Evolutionary conservation across 2,329 filamentous ascomycete genomes (phyloP).

Genomic region (Periglandula ipomoeae): DNA sequence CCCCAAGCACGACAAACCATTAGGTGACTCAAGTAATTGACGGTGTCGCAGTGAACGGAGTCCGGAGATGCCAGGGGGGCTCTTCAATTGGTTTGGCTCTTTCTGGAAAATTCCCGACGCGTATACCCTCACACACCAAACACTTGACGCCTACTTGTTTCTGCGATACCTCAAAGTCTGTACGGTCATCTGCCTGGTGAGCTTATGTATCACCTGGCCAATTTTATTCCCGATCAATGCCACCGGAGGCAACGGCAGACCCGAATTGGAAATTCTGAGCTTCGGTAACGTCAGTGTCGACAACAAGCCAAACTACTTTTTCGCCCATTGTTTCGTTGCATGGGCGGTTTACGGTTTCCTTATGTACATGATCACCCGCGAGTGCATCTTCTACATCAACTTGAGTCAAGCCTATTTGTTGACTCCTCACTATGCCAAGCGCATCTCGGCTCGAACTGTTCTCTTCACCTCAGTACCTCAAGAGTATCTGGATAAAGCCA

Average conservation of each 20-base stretch:
- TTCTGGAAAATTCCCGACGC: conserved; percentile 61
- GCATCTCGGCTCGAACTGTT: conserved; percentile 83
- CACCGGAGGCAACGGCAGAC: conserved; percentile 58
- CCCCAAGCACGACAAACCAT: not conserved
- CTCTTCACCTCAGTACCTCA: conserved; percentile 83
- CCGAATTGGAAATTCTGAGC: conserved; percentile 48
- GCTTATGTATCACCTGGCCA: conserved; percentile 75
- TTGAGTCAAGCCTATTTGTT: conserved; percentile 89
- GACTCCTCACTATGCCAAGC: conserved; percentile 70
- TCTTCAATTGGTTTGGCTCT: conserved; percentile 52
- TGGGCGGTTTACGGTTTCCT: conserved; percentile 84
- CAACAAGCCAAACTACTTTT: conserved; percentile 56
- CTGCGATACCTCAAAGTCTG: conserved; percentile 75
- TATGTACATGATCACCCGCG: conserved; percentile 80
- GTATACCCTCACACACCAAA: conserved; percentile 77
- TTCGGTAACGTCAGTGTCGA: conserved; percentile 36
- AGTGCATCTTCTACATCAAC: conserved; percentile 89
- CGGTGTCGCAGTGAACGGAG: conserved; percentile 39
- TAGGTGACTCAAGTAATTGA: not conserved
- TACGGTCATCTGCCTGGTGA: conserved; percentile 70
- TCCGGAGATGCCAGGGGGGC: conserved; percentile 43
- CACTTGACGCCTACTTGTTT: conserved; percentile 81
- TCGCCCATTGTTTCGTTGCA: conserved; percentile 70
- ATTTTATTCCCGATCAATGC: conserved; percentile 77
- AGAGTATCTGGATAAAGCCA: conserved; percentile 64